Evolutionary conservation across 345 rosid genomes (phyloP).

Genomic region (Eucalyptus microcorys): DNA sequence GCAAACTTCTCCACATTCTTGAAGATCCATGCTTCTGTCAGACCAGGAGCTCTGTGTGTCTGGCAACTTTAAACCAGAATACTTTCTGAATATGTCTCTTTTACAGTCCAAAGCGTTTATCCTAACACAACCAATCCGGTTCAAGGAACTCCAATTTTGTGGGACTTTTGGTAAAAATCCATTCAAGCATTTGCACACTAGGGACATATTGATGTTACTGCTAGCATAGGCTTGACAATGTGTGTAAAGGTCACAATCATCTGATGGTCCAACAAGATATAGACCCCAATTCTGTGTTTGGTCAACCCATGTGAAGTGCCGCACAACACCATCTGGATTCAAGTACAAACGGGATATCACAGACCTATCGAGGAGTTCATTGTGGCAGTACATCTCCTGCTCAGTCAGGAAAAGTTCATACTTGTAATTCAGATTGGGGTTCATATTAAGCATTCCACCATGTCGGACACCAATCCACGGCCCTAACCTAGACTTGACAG

Average conservation of each 20-base stretch:
- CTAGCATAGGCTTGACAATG: not conserved
- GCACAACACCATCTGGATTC: slow-evolving; percentile 3
- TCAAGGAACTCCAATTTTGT: slow-evolving; percentile 5
- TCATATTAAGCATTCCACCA: slow-evolving; percentile 18
- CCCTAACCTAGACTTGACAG: slow-evolving; percentile 8
- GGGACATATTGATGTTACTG: slow-evolving; percentile 12
- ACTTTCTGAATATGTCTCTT: slow-evolving; percentile 14
- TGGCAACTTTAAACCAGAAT: slow-evolving; percentile 21
- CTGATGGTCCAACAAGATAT: slow-evolving; percentile 16
- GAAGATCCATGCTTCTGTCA: slow-evolving; percentile 1
- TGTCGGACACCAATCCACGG: slow-evolving; percentile 31
- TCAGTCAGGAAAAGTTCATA: slow-evolving; percentile 6
- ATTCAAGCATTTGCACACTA: slow-evolving; percentile 10
- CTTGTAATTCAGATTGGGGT: not conserved
- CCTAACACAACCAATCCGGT: slow-evolving; percentile 29
- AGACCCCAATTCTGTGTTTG: slow-evolving; percentile 6
- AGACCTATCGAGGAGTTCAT: not conserved
- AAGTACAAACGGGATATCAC: slow-evolving; percentile 10
- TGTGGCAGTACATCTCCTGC: slow-evolving; percentile 15
- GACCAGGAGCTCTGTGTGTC: slow-evolving; percentile 9
- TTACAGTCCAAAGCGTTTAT: slow-evolving; percentile 11
- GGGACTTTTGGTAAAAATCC: slow-evolving; percentile 20
- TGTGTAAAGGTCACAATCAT: slow-evolving; percentile 19
- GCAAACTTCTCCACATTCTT: slow-evolving; percentile 16
- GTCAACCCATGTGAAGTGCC: slow-evolving; percentile 24